A percentile compares a stretch with the other conserved stretches of the same genome.
Evolutionary conservation across 495 filamentous ascomycete species (phyloP).

Genomic region (Echria macrotheca): DNA sequence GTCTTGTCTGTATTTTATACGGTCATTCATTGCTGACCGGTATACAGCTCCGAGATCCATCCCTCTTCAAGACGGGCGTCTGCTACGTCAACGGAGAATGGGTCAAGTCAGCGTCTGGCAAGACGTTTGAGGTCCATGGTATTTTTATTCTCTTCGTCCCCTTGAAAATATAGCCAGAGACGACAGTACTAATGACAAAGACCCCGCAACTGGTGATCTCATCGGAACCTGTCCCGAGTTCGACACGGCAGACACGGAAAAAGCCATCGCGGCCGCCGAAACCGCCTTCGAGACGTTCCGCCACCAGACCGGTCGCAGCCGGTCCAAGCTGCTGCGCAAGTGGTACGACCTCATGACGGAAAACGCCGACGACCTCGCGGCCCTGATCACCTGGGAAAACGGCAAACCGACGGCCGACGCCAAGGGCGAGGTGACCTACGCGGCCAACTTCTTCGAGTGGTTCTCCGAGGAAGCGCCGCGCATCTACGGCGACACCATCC

Average conservation of each 20-base stretch:
- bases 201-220: constrained; percentile 71
- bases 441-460: constrained; percentile 78
- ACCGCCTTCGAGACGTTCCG: constrained; percentile 73
- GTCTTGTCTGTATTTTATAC: background rate
- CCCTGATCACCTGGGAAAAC: constrained; percentile 81
- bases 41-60: constrained; percentile 75
- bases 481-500: constrained; percentile 71
- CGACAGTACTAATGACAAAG: no score
- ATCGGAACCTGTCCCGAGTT: constrained; percentile 86
- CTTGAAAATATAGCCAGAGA: no score
- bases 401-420: constrained; percentile 71
- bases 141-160: constrained; percentile 10
- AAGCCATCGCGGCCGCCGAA: constrained; percentile 70
- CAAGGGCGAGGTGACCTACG: constrained; percentile 66
- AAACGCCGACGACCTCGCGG: constrained; percentile 82
- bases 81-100: constrained; percentile 85
- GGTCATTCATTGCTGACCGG: no score
- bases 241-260: constrained; percentile 63
- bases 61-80: constrained; percentile 71
- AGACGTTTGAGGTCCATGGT: constrained; percentile 78
- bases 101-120: constrained; percentile 65
- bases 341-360: constrained; percentile 90
- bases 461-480: constrained; percentile 73
- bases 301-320: constrained; percentile 68
- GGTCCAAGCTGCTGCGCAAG: constrained; percentile 73